Evolutionary conservation across 1,139 yeast genomes (phyloP).

Genomic region (Suhomyces yuchorum): DNA sequence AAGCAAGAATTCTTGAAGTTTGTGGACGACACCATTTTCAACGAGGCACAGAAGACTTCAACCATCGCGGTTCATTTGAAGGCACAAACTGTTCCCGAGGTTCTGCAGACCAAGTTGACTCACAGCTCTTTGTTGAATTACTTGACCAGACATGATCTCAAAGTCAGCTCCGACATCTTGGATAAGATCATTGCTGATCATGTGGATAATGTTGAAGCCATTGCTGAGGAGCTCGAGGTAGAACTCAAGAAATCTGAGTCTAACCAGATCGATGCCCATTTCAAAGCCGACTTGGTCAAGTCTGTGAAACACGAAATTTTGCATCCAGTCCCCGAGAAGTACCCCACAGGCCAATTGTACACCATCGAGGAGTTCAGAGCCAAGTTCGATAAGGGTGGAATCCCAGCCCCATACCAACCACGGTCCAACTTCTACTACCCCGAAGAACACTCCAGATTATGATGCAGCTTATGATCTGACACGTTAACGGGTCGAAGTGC

Average conservation of each 20-base stretch:
- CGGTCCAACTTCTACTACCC: constrained; percentile 36
- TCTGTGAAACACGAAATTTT: constrained; percentile 19
- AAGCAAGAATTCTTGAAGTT: constrained; percentile 60
- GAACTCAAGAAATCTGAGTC: constrained; percentile 10
- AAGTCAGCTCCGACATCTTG: constrained; percentile 29
- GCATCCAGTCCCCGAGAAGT: constrained; percentile 30
- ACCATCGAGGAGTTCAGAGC: constrained; percentile 30
- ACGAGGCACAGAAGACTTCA: constrained; percentile 33
- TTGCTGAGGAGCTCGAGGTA: constrained; percentile 20
- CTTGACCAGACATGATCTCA: constrained; percentile 26
- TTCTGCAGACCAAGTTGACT: constrained; percentile 26
- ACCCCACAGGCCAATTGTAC: constrained; percentile 30
- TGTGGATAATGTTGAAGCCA: constrained; percentile 19
- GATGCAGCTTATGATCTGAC: no score
- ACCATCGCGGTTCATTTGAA: constrained; percentile 68
- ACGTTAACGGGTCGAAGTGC: no score
- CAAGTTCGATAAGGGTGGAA: constrained; percentile 28
- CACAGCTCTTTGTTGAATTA: constrained; percentile 33
- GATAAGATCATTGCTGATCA: constrained; percentile 28
- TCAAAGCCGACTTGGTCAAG: constrained; percentile 7
- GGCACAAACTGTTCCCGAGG: constrained; percentile 50
- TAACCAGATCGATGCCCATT: constrained; percentile 9
- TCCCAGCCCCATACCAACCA: constrained; percentile 36
- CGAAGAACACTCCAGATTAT: constrained; percentile 33
- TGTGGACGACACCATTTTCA: constrained; percentile 49